These are phyloP conservation scores for Saccharata proteae DNA, from an alignment of 2,329 filamentous ascomycete species.

Conservation along the genomic window DNA sequence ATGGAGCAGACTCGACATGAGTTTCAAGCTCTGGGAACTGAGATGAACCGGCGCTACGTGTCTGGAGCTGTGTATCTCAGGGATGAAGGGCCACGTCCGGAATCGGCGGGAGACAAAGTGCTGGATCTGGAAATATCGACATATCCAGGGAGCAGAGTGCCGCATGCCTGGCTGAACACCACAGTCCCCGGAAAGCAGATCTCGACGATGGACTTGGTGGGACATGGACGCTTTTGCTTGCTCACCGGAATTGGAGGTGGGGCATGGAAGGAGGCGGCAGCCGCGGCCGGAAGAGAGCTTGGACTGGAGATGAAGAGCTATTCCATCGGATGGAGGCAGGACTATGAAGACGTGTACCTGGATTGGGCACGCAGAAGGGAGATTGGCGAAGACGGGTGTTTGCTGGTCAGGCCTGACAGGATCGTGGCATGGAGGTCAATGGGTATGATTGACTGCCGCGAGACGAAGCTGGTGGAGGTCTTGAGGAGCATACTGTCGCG, in stretches of 20 bases:
- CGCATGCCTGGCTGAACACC: conserved; percentile 51
- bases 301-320: conserved; percentile 38
- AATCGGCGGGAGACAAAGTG: conserved; percentile 27
- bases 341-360: conserved; percentile 51
- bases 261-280: conserved; percentile 41
- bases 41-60: conserved; percentile 47
- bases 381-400: conserved; percentile 45
- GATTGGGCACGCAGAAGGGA: conserved; percentile 45
- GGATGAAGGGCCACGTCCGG: conserved; percentile 25
- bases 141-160: conserved; percentile 47
- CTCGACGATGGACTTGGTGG: conserved; percentile 49
- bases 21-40: conserved; percentile 45
- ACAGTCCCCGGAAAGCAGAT: conserved; percentile 31
- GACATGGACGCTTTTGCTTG: conserved; percentile 31
- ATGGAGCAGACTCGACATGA: conserved; percentile 35
- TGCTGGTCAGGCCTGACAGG: conserved; percentile 47
- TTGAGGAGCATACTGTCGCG: conserved; percentile 11
- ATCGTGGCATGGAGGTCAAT: conserved; percentile 43
- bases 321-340: conserved; percentile 44
- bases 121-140: conserved; percentile 37
- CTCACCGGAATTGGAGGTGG: conserved; percentile 42
- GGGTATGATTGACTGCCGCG: conserved; percentile 11
- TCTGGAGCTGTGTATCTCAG: conserved; percentile 31
- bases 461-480: conserved; percentile 13
- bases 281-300: conserved; percentile 23